phyloP scores from a whole-genome alignment of 441 rosid genomes.

The Raphanus hybrid region DNA sequence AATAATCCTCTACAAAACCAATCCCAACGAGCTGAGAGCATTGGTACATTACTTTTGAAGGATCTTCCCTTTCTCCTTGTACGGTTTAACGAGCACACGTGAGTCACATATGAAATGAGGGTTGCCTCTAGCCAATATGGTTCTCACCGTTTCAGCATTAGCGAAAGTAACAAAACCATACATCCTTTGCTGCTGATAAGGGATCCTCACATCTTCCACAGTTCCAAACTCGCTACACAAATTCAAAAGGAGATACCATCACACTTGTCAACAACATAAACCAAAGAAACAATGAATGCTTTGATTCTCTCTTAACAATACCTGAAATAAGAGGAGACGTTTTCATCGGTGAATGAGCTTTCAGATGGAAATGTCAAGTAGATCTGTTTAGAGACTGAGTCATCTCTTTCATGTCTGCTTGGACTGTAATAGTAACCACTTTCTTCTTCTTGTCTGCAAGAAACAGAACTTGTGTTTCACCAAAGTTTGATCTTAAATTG shows the following conservation, averaged over 20 bases:
- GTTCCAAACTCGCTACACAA: slow-evolving; percentile 66
- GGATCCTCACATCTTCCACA: slow-evolving; percentile 91
- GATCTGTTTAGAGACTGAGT: slow-evolving; percentile 74
- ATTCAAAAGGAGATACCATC: slow-evolving; percentile 21
- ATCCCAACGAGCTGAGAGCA: slow-evolving; percentile 46
- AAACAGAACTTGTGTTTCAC: not conserved
- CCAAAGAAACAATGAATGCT: not conserved
- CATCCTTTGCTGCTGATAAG: slow-evolving; percentile 84
- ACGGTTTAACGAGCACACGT: slow-evolving; percentile 87
- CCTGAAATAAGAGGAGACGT: slow-evolving; percentile 82
- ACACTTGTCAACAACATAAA: not conserved
- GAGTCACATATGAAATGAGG: slow-evolving; percentile 88
- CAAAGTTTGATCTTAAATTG: too few species aligned
- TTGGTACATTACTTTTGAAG: slow-evolving; percentile 55
- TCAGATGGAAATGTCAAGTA: slow-evolving; percentile 85
- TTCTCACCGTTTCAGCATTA: slow-evolving; percentile 73
- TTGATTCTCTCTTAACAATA: slow-evolving; percentile 12
- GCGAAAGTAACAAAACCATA: slow-evolving; percentile 86
- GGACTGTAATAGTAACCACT: slow-evolving; percentile 57
- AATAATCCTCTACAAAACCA: slow-evolving; percentile 49
- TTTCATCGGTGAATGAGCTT: slow-evolving; percentile 78
- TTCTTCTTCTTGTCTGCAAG: slow-evolving; percentile 21
- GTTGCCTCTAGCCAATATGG: slow-evolving; percentile 73
- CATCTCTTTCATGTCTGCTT: slow-evolving; percentile 18
- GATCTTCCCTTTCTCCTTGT: slow-evolving; percentile 88